Evolutionary conservation across 129 eudicot genomes (phyloP), one percentile per base, ranked within the genome.

Genomic region (Pseudognaphalium luteoalbum): DNA sequence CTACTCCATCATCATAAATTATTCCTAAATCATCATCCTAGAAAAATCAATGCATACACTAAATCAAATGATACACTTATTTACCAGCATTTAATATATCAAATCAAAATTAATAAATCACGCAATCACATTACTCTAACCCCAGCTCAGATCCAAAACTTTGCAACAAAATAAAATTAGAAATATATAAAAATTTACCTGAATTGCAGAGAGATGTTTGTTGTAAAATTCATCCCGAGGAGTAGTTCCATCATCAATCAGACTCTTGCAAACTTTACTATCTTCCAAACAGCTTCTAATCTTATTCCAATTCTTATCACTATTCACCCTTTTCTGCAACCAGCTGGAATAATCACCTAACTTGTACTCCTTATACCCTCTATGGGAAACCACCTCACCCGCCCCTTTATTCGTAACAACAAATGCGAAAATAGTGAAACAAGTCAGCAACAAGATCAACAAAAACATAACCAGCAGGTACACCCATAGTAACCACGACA

Each of bases 371-470:
- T 91, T 95, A 67, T 95, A 91, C 30, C 99, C 99, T 61, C 71
- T 81, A 0, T 62, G 87, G 1, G 96, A 84, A 0, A 89, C 3
- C 2, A 58, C 76, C 64, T 91, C 88, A 2, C 99, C 97, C 17
- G 99, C 97, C 7, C 97, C 99, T 29, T 84, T 87, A 29, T 89
- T 95, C 2, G 97, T 95, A 7, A 95, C 99, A 3, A 82, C 99
- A 19, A 95, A 95, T 4, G 97, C 97, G 29, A 95, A 95, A 11
- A 95, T 81, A 8, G 97, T 91, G 86, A 95, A 95, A 71, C 93
- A 83, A 74, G 89, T 79, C 4, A 95, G 70, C 0, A 95, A 30
- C 3, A 89, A 22, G 29, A 94, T 94, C 37, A 94, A 81, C 2
- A 95, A 35, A 66, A 95, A 95, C 99, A 91, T 91, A 6, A 91